These are phyloP conservation scores for Balakata baccata DNA, from an alignment of 345 rosid genomes.

Conservation along the genomic window DNA sequence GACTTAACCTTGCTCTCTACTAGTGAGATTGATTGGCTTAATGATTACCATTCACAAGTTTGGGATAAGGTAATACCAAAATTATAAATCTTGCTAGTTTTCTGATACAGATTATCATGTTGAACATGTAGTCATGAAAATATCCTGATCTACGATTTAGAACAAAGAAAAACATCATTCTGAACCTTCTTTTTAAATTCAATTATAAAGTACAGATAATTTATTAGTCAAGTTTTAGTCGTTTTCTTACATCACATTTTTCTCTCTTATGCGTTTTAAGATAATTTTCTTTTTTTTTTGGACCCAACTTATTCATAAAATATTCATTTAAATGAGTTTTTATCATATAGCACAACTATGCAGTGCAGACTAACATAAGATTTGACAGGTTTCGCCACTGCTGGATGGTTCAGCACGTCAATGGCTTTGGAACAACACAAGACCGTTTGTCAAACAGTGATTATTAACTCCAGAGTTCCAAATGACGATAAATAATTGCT, in stretches of 20 bases:
- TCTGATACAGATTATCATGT: background rate
- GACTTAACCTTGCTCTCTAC: slow-evolving; percentile 57
- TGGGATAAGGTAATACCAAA: slow-evolving; percentile 74
- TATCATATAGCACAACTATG: background rate
- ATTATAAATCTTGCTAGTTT: background rate
- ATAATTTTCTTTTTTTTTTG: too few relatives aligned
- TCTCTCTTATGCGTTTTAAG: too few relatives aligned
- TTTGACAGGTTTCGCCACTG: slow-evolving; percentile 73
- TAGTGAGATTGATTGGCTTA: slow-evolving; percentile 72
- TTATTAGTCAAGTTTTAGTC: too few relatives aligned
- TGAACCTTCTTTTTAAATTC: background rate
- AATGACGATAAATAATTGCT: background rate
- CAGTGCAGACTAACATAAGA: slow-evolving; percentile 8
- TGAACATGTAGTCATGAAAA: background rate
- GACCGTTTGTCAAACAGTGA: slow-evolving; percentile 49
- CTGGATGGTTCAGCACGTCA: slow-evolving; percentile 63
- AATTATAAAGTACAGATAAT: background rate
- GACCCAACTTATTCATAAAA: too few relatives aligned
- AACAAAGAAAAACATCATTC: background rate
- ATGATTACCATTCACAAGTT: slow-evolving; percentile 73
- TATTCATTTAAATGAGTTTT: too few relatives aligned
- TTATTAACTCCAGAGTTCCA: background rate
- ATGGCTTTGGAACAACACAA: slow-evolving; percentile 90
- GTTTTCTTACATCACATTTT: background rate
- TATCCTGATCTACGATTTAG: background rate